Evolutionary conservation across 1,139 yeast species (phyloP).

Genomic region (Debaryomyces coudertii): DNA sequence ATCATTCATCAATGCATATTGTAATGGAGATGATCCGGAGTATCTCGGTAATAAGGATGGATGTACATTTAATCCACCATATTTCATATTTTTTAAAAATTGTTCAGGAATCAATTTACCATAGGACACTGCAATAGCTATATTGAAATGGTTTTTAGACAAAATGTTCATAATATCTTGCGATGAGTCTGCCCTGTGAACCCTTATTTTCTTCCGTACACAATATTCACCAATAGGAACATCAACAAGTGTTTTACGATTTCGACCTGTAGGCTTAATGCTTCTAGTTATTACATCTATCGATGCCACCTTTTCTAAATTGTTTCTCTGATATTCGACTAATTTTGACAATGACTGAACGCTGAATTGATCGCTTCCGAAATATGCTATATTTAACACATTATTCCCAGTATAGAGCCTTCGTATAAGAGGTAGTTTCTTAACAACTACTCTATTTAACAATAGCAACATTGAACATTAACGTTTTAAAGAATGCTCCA

Average conservation of each 20-base stretch:
- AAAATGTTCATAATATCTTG: conserved; percentile 50
- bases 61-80: conserved; percentile 86
- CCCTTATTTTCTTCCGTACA: conserved; percentile 28
- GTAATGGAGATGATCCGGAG: conserved; percentile 92
- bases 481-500: not conserved
- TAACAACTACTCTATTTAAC: not conserved
- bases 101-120: conserved; percentile 75
- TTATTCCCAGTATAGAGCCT: not conserved
- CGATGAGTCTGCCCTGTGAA: conserved; percentile 62
- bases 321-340: conserved; percentile 30
- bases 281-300: conserved; percentile 68
- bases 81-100: conserved; percentile 51
- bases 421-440: not conserved
- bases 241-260: conserved; percentile 48
- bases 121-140: conserved; percentile 87
- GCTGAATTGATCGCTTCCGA: conserved; percentile 83
- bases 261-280: conserved; percentile 75
- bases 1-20: conserved; percentile 68
- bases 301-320: conserved; percentile 36
- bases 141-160: conserved; percentile 41
- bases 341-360: conserved; percentile 57
- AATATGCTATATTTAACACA: conserved; percentile 54
- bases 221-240: conserved; percentile 60
- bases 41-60: conserved; percentile 85
- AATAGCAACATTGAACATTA: not conserved